Base-by-base conservation (phyloP, 768 basidiomycete species). In the Galerina marginata region DNA sequence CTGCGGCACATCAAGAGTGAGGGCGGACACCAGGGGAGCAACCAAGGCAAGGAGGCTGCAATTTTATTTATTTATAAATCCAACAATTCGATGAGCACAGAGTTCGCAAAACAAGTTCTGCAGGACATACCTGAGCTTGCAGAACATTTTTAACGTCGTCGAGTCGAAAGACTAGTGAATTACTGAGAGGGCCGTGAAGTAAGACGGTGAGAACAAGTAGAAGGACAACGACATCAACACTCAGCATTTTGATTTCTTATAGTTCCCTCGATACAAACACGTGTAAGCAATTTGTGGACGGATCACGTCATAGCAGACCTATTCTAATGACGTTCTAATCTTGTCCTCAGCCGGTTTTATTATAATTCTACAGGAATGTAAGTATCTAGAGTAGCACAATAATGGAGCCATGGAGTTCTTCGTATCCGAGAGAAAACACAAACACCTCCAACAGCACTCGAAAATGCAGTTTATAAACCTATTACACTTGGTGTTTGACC, bases 11-110 rank as follows among this genome's bases (percentile, higher is more conserved):
- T 71, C 39, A n/a, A 89, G 58, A 12, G 72, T 76, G 38, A 87
- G 65, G 29, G 83, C 86, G n/a, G 79, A 69, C 46, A 81, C 82
- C 44, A 84, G 71, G 56, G 81, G 79, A 61, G 79, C 71, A 57
- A 79, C 74, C 63, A 85, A 67, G 45, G 79, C 71, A 65, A 87
- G 67, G 64, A 79, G 64, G 68, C 80, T 80, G 60, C 33, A 14
- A 50, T 3, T 75, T 40, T 37, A 50, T 3, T 75, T 40, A 38
- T 25, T 10, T 39, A 14, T 9, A 45, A 37, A 33, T 20, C 15
- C 48, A 23, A 38, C 3, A 48, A 16, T 36, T 4, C 33, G 9
- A 16, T 3, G 37, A 52, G 25, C 14, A 44, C 20, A 12, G 9
- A 36, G 14, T n/a, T 14, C 7, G 7, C 25, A 12, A n/a, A 9